Base-by-base conservation (phyloP, 1,284 basidiomycete genomes). In the Puccinia triticina region DNA sequence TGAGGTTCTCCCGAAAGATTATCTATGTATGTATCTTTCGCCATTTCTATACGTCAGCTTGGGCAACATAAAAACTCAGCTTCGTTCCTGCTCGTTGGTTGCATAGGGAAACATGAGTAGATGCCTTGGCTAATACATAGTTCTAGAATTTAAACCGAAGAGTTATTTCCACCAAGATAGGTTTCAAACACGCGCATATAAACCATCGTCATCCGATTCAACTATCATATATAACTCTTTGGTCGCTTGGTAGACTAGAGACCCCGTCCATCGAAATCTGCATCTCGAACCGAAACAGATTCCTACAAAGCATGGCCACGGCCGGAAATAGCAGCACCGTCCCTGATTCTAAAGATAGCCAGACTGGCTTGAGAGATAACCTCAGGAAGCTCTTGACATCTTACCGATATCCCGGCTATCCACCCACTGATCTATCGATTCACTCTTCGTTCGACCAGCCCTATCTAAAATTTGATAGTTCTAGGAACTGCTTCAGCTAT, bases 401-500 rank as follows among this genome's bases (percentile, higher is more conserved):
- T 26, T 76, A 76, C 37, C 53, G 37, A 21, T 76, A 76, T 48
- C 55, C 32, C 16, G 40, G 29, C 57, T 76, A 76, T 29, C 74
- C 50, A 10, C 74, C 74, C 23, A 46, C 57, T 12, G 74, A 76
- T 61, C 55, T 76, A 4, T n/a, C 59, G 4, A 76, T 76, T 43
- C 55, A 59, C 3, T 76, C 74, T 23, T 76, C 74, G 40, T 61
- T n/a, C 18, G 55, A 76, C 1, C 53, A 59, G 12, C 55, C 74
- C 37, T 48, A 76, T 18, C 74, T 76, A 8, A 32, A n/a, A 21
- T 76, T 76, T 29, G 74, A 76, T 61, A 40, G 74, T 18, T 0
- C 37, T 16, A 59, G 37, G 26, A 76, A 76, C 59, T 32, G 74
- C 14, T 76, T 76, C 40, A 21, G 74, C n/a, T 32, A 76, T 76